Evolutionary conservation across 345 rosid genomes (phyloP).

Genomic region (Boechera stricta): DNA sequence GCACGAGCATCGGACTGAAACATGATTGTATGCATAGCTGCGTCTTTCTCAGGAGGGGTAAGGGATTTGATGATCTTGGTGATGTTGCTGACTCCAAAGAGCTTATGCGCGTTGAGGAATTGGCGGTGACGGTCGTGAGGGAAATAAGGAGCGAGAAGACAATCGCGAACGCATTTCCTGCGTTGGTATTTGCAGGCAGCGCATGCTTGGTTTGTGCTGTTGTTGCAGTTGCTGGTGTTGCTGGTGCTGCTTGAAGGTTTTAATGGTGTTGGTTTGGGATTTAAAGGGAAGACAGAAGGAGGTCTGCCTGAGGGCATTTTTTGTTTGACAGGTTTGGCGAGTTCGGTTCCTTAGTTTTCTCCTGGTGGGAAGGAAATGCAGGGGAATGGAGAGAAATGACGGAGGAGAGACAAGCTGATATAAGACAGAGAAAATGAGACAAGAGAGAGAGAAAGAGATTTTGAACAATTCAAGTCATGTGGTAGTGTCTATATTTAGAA

Average conservation of each 20-base stretch:
- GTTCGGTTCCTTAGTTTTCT: constrained; percentile 51
- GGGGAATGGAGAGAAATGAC: constrained; percentile 58
- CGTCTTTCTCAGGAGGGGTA: constrained; percentile 61
- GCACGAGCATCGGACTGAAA: constrained; percentile 91
- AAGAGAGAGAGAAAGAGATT: constrained; percentile 32
- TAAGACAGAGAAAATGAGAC: constrained; percentile 41
- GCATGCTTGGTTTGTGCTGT: constrained; percentile 73
- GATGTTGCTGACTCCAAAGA: constrained; percentile 91
- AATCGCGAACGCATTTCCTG: constrained; percentile 87
- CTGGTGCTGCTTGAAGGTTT: constrained; percentile 44
- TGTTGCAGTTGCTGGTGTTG: constrained; percentile 41
- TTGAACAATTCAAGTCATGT: constrained; percentile 53
- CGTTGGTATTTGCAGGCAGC: constrained; percentile 99
- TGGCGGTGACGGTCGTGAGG: constrained; percentile 84
- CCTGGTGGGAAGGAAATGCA: constrained; percentile 50
- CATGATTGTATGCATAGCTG: constrained; percentile 86
- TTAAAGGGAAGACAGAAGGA: constrained; percentile 57
- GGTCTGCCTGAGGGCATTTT: constrained; percentile 68
- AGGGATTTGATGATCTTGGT: constrained; percentile 80
- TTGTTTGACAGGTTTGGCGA: constrained; percentile 41
- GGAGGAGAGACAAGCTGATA: constrained; percentile 50
- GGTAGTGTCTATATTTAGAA: constrained; percentile 44
- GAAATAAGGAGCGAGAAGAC: constrained; percentile 96
- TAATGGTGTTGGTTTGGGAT: constrained; percentile 42
- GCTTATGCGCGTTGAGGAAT: constrained; percentile 92